phyloP scores from a whole-genome alignment of 148 eudicot species.

The Silene uniflora region DNA sequence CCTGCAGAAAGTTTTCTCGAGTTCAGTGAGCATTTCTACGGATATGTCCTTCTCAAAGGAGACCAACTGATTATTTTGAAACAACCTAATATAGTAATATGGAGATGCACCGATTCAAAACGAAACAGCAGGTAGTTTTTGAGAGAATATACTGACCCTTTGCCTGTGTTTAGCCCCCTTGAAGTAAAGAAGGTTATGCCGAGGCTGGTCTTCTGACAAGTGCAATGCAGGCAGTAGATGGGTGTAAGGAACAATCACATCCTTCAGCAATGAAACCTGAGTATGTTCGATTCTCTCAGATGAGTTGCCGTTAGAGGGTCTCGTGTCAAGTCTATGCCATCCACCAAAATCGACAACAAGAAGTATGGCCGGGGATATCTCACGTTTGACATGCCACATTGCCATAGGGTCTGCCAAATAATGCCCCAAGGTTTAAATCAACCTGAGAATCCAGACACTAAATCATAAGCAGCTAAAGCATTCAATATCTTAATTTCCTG shows the following conservation, averaged over 20 bases:
- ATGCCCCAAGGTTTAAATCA: slow-evolving; percentile 90
- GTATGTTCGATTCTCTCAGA: slow-evolving; percentile 77
- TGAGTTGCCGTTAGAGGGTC: slow-evolving; percentile 53
- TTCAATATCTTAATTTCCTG: not conserved
- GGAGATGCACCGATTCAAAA: too few species aligned
- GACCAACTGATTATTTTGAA: too few species aligned
- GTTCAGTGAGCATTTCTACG: not conserved
- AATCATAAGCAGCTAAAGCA: slow-evolving; percentile 46
- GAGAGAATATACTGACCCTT: slow-evolving; percentile 50
- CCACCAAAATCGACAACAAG: slow-evolving; percentile 99
- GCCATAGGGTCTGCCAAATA: slow-evolving; percentile 99
- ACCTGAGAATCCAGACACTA: slow-evolving; percentile 90
- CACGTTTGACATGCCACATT: slow-evolving; percentile 89
- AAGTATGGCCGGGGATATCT: slow-evolving; percentile 81
- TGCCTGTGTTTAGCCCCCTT: slow-evolving; percentile 98
- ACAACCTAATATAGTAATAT: too few species aligned
- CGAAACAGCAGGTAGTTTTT: not conserved
- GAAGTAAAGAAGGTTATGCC: slow-evolving; percentile 76
- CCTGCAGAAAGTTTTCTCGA: slow-evolving; percentile 37
- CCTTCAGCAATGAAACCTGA: slow-evolving; percentile 87
- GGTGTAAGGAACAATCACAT: slow-evolving; percentile 86
- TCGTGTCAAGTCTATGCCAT: slow-evolving; percentile 79
- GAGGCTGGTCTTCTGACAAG: slow-evolving; percentile 57
- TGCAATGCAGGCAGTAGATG: slow-evolving; percentile 64
- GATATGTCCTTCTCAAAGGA: too few species aligned